Base-by-base conservation (phyloP, 495 filamentous ascomycete species). In the Podospora pseudopauciseta region DNA sequence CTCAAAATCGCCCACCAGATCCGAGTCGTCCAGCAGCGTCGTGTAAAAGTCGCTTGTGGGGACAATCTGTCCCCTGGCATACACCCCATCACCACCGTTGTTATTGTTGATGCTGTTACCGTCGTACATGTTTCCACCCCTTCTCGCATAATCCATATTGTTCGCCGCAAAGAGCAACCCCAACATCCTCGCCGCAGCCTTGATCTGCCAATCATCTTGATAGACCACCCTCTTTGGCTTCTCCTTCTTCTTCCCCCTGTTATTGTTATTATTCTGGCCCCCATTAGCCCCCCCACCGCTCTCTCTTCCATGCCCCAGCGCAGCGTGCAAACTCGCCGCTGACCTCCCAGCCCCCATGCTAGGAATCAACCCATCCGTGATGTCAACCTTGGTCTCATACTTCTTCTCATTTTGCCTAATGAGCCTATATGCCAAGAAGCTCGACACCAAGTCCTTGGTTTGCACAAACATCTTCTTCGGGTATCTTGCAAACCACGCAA, bases 141-240 rank as follows among this genome's bases (percentile, higher is more conserved):
- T 78, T 56, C 74, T 81, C 66, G 72, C 69, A 67, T 76, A 70
- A 39, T 75, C 76, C 78, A 82, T 68, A 79, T 88, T 92, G 76
- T 97, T 97, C 23, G 92, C 94, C 2, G 89, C 85, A 73, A 96
- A 96, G 11, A 97, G 77, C 30, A 97, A 73, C 4, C 91, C 88
- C 87, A 97, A 91, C 1, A 96, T 86, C 69, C 88, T 88, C 5
- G 92, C 90, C 15, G 90, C 91, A 23, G 91, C 90, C 72, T 89
- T 90, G 55, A 97, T 87, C 77, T 97, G 94, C 94, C 94, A 97
- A 73, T 97, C 94, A 64, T 94, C 92, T 27, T 85, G 83, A 72
- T 97, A 97, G 0, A 87, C 75, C 0, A 89, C 83, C 16, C 83
- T 83, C 56, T 87, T 82, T 18, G 83, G 82, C 15, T 82, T 76